These are phyloP conservation scores for Citrus hindsii DNA, from an alignment of 345 rosid genomes.

Conservation along the genomic window DNA sequence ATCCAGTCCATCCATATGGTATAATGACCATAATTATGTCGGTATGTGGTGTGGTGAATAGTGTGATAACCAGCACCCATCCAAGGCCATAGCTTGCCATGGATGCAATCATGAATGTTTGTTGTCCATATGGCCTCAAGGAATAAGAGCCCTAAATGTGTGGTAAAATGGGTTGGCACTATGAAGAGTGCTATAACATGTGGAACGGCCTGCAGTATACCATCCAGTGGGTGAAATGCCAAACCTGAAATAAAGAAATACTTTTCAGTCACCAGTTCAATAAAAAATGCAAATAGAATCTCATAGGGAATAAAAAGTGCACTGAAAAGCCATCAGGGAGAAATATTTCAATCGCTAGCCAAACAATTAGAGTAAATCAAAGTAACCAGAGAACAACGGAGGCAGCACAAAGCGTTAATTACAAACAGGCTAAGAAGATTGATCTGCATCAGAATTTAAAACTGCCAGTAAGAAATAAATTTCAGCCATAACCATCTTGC, in stretches of 20 bases:
- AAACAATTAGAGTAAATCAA: no score
- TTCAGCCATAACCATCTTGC: not conserved
- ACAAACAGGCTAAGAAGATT: not conserved
- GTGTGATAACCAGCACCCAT: conserved; percentile 99
- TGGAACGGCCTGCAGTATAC: conserved; percentile 88
- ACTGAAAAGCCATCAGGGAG: not conserved
- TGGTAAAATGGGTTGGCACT: conserved; percentile 74
- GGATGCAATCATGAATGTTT: conserved; percentile 92
- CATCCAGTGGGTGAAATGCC: conserved; percentile 91
- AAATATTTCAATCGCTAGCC: not conserved
- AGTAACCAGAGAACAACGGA: not conserved
- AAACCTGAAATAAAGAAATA: conserved; percentile 47
- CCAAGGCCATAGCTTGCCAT: conserved; percentile 75
- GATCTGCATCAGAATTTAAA: not conserved
- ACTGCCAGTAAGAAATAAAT: not conserved
- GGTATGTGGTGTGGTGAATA: conserved; percentile 90
- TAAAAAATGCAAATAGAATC: not conserved
- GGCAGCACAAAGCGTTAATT: not conserved
- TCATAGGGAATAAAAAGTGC: not conserved
- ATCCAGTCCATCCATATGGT: conserved; percentile 99
- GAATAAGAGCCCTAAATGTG: conserved; percentile 72
- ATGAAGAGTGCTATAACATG: conserved; percentile 72
- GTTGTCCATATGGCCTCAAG: conserved; percentile 90
- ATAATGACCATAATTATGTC: conserved; percentile 96
- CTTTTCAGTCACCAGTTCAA: not conserved